Evolutionary conservation across 2,329 filamentous ascomycete genomes (phyloP).

Genomic region (Dactylonectria estremocensis): DNA sequence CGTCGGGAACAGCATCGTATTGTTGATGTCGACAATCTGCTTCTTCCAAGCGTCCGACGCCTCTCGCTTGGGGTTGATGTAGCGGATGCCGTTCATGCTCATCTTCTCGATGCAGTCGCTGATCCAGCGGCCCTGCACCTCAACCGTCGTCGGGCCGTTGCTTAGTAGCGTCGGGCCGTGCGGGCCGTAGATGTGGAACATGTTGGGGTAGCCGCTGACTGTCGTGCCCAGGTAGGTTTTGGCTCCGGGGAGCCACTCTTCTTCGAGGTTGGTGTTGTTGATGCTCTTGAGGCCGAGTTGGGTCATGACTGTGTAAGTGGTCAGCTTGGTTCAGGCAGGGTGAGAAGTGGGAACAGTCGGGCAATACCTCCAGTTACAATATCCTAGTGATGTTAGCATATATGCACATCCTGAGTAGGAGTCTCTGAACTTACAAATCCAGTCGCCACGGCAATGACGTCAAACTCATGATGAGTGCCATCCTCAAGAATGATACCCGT

Average conservation of each 20-base stretch:
- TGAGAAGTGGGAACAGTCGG: neutral
- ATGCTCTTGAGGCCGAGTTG: conserved; percentile 62
- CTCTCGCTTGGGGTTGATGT: conserved; percentile 64
- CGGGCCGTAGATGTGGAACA: conserved; percentile 69
- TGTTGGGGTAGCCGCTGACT: conserved; percentile 63
- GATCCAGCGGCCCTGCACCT: conserved; percentile 72
- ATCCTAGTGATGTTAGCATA: conserved; percentile 44
- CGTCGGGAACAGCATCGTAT: conserved; percentile 64
- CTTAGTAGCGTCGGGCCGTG: conserved; percentile 70
- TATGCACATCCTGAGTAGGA: too few species aligned
- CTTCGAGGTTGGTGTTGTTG: conserved; percentile 53
- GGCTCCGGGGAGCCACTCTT: conserved; percentile 60
- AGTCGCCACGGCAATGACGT: conserved; percentile 62
- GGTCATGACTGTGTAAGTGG: conserved; percentile 55
- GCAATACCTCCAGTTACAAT: conserved; percentile 54
- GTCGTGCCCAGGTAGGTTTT: conserved; percentile 63
- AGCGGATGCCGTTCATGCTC: conserved; percentile 60
- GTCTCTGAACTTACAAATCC: conserved; percentile 62
- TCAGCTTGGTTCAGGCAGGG: conserved; percentile 8
- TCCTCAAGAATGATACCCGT: conserved; percentile 59
- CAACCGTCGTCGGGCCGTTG: conserved; percentile 70
- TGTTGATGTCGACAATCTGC: conserved; percentile 61
- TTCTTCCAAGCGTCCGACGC: conserved; percentile 66
- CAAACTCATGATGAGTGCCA: conserved; percentile 59
- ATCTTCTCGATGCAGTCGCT: conserved; percentile 66